A percentile compares a stretch with the other conserved stretches of the same genome.
These are phyloP conservation scores for Euptelea pleiosperma DNA, from an alignment of 164 flowering plant species.

Conservation along the genomic window DNA sequence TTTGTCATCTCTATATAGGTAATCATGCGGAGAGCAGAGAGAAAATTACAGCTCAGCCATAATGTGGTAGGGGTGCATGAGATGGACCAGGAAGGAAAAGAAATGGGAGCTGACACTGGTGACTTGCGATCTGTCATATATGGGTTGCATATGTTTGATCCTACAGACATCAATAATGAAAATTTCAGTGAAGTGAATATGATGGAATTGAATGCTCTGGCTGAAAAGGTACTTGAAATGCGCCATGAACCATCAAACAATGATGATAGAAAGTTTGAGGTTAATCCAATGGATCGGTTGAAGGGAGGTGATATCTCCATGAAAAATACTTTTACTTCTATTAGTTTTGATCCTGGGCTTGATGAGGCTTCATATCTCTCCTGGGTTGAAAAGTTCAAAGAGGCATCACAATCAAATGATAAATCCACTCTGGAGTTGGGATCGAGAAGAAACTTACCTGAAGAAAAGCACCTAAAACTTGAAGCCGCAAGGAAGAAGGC, in stretches of 20 bases:
- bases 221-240: conserved; percentile 58
- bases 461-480: conserved; percentile 41
- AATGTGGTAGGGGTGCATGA: conserved; percentile 62
- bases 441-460: conserved; percentile 37
- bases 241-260: conserved; percentile 39
- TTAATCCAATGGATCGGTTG: conserved; percentile 33
- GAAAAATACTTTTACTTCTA: conserved; percentile 21
- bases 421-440: conserved; percentile 28
- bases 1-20: conserved; percentile 41
- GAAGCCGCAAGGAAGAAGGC: conserved; percentile 73
- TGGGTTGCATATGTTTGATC: conserved; percentile 79
- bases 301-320: conserved; percentile 27
- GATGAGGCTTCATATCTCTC: conserved; percentile 80
- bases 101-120: conserved; percentile 43
- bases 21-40: conserved; percentile 77
- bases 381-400: conserved; percentile 84
- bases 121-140: conserved; percentile 72
- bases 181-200: conserved; percentile 32
- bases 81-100: conserved; percentile 38
- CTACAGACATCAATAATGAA: conserved; percentile 35
- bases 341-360: conserved; percentile 44
- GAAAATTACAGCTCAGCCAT: conserved; percentile 76
- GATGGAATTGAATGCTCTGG: conserved; percentile 45
- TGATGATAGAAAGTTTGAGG: conserved; percentile 55
- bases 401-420: conserved; percentile 37